phyloP scores from a whole-genome alignment of 2,329 filamentous ascomycete species.

The Fusarium udum region DNA sequence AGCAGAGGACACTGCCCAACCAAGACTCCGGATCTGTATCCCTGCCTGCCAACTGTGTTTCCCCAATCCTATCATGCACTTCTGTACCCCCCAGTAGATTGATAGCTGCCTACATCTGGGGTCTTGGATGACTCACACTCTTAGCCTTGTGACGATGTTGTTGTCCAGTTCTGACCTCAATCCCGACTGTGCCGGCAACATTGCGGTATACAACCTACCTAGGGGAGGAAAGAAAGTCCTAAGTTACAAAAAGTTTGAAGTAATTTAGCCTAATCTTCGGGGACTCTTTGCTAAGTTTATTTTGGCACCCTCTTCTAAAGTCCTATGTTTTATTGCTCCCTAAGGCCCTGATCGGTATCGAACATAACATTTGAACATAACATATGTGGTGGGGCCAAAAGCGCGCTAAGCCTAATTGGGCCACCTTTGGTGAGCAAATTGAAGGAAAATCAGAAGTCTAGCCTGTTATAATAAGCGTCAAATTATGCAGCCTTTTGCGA shows the following conservation, averaged over 20 bases:
- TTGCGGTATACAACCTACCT: conserved; percentile 13
- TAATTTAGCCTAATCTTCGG: neutral
- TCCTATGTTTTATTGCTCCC: neutral
- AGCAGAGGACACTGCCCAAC: conserved; percentile 11
- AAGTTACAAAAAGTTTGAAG: neutral
- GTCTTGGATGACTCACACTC: conserved; percentile 40
- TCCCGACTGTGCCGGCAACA: conserved; percentile 23
- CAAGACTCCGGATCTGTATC: conserved; percentile 34
- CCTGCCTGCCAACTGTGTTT: conserved; percentile 35
- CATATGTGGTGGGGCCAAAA: no score
- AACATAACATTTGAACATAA: no score
- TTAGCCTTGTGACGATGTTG: conserved; percentile 21
- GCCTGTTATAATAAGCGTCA: no score
- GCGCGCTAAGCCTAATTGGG: no score
- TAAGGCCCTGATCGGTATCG: no score
- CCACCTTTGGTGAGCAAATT: no score
- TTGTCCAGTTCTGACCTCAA: neutral
- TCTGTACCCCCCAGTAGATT: neutral
- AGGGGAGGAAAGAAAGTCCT: neutral
- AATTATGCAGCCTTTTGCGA: no score
- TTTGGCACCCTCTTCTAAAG: neutral
- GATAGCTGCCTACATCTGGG: conserved; percentile 14
- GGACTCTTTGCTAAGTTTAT: neutral
- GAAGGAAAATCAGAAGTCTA: no score
- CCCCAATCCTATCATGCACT: conserved; percentile 1